A percentile compares a stretch with the other conserved stretches of the same genome.
phyloP scores from a whole-genome alignment of 208 protist species.

The Leishmania braziliensis region DNA sequence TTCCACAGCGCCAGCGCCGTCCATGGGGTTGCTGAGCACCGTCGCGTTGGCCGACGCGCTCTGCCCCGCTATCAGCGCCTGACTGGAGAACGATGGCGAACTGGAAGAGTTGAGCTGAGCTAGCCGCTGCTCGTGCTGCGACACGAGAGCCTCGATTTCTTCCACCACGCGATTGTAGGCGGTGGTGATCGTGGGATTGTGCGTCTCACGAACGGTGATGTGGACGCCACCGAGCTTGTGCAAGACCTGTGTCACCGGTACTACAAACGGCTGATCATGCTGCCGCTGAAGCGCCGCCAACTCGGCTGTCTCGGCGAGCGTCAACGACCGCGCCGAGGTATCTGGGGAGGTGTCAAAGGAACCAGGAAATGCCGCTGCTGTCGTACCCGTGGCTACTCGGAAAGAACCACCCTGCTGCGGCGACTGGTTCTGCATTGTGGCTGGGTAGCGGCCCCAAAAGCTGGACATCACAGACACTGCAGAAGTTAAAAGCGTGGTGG shows the following conservation, averaged over 20 bases:
- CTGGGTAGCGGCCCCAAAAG: slow-evolving; percentile 30
- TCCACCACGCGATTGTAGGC: slow-evolving; percentile 35
- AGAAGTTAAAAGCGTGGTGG: slow-evolving; percentile 25
- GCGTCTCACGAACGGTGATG: slow-evolving; percentile 41
- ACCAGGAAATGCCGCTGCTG: slow-evolving; percentile 35
- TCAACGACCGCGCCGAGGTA: slow-evolving; percentile 18
- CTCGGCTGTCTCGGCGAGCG: slow-evolving; percentile 22
- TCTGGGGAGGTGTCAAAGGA: slow-evolving; percentile 51
- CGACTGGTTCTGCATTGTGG: slow-evolving; percentile 9
- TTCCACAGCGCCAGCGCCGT: not conserved
- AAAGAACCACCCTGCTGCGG: slow-evolving; percentile 11
- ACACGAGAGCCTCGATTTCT: slow-evolving; percentile 29
- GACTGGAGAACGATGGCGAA: not conserved
- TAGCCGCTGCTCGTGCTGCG: slow-evolving; percentile 23
- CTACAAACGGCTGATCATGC: slow-evolving; percentile 40
- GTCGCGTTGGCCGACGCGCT: slow-evolving; percentile 2
- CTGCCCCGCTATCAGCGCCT: not conserved
- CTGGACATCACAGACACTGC: slow-evolving; percentile 33
- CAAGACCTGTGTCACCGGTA: slow-evolving; percentile 41
- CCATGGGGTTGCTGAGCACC: not conserved
- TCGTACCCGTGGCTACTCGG: not conserved
- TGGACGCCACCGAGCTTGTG: slow-evolving; percentile 43
- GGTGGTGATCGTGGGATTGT: slow-evolving; percentile 39
- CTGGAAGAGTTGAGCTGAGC: slow-evolving; percentile 7
- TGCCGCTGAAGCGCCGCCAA: slow-evolving; percentile 37